These are phyloP conservation scores for Porphyrellus cyaneotinctus DNA, from an alignment of 768 basidiomycete species.

Conservation along the genomic window DNA sequence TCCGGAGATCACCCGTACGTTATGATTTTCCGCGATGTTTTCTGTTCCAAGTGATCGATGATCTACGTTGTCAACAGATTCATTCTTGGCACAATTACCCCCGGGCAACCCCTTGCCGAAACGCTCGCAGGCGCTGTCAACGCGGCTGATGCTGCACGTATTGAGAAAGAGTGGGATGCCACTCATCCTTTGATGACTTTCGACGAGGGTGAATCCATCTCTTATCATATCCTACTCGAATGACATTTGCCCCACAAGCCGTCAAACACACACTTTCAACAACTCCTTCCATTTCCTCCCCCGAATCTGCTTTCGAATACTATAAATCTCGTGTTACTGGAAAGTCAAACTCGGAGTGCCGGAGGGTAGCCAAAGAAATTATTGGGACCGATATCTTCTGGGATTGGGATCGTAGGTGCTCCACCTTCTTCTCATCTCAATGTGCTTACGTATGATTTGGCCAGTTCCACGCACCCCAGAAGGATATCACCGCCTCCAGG, in stretches of 20 bases:
- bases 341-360: constrained; percentile 70
- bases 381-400: constrained; percentile 63
- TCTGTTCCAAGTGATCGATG: constrained; percentile 4
- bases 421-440: neutral
- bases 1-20: constrained; percentile 62
- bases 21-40: constrained; percentile 21
- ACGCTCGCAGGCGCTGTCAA: constrained; percentile 60
- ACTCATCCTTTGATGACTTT: constrained; percentile 74
- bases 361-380: constrained; percentile 69
- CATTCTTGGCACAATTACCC: constrained; percentile 57
- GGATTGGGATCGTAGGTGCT: constrained; percentile 79
- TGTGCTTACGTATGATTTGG: neutral
- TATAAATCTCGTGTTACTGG: constrained; percentile 58
- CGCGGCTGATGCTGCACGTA: constrained; percentile 63
- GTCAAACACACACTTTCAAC: constrained; percentile 20
- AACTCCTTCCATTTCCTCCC: constrained; percentile 23
- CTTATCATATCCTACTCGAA: constrained; percentile 42
- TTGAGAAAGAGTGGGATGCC: constrained; percentile 76
- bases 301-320: constrained; percentile 46
- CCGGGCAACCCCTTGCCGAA: constrained; percentile 57
- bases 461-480: constrained; percentile 83
- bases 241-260: constrained; percentile 14
- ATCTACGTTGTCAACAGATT: constrained; percentile 39
- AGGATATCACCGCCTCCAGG: constrained; percentile 85
- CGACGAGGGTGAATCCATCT: constrained; percentile 59